Conservation (phyloP, 345 rosid genomes). For the Citrus reticulata region DNA sequence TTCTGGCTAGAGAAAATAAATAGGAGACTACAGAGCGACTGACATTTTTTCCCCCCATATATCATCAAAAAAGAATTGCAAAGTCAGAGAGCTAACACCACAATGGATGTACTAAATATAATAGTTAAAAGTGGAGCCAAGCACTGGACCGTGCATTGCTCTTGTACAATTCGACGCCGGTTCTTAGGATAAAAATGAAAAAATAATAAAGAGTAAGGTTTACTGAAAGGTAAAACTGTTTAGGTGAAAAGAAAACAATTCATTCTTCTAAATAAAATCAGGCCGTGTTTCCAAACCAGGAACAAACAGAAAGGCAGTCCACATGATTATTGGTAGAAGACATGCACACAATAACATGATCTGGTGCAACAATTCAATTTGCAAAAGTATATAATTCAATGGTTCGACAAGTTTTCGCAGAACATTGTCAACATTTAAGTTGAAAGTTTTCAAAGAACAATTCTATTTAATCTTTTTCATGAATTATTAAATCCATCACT, state of each 20-base stretch:
- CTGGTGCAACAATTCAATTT: not conserved
- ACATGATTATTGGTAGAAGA: not conserved
- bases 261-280: not conserved
- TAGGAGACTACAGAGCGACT: not conserved
- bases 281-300: not conserved
- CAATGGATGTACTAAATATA: not conserved
- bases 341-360: no score
- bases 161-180: not conserved
- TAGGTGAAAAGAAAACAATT: not conserved
- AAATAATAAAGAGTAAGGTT: not conserved
- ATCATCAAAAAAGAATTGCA: not conserved
- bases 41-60: not conserved
- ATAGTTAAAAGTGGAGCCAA: not conserved
- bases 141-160: not conserved
- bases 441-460: not conserved
- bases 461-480: not conserved
- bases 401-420: not conserved
- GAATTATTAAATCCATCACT: not conserved
- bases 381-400: not conserved
- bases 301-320: not conserved
- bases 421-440: not conserved
- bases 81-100: not conserved
- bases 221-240: not conserved
- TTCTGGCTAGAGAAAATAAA: not conserved
- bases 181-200: not conserved